Evolutionary conservation across 148 eudicot genomes (phyloP), one percentile per base, ranked within the genome.

Genomic region (Polygonum maritimum): DNA sequence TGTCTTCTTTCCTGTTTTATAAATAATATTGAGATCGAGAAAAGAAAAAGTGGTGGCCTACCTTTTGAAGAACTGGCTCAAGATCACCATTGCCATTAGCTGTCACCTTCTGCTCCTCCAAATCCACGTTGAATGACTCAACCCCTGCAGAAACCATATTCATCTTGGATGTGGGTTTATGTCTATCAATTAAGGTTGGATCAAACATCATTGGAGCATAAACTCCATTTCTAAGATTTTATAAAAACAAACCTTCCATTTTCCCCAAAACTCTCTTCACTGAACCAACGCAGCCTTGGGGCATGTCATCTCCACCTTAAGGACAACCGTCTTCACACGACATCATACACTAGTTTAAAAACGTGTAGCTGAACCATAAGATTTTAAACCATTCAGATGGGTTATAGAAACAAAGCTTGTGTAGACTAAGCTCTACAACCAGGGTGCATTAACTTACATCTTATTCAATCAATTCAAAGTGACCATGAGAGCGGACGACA

Each of bases 21-120:
- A 71, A n/a, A n/a, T n/a, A n/a, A n/a, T n/a, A n/a, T n/a, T n/a
- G n/a, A n/a, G n/a, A n/a, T n/a, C n/a, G n/a, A n/a, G n/a, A n/a
- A n/a, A n/a, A n/a, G n/a, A n/a, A n/a, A n/a, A n/a, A n/a, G n/a
- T n/a, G n/a, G n/a, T n/a, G n/a, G n/a, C n/a, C n/a, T n/a, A 71
- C 74, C 36, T 41, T 71, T 10, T 71, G 74, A 71, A 71, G 74
- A 71, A 71, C 52, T 3, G 74, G 18, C 52, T 71, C 74, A 19
- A 52, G 52, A 19, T 71, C 74, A 13, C 44, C 74, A 7, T 71
- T 71, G 48, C 74, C 74, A 9, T 7, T 44, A 11, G 44, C 74
- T 5, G 74, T 71, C 31, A 71, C 74, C 54, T 71, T 71, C 74
- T 71, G 49, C 74, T 71, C 74, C 74, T 71, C 19, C 38, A 71